A percentile compares a stretch with the other conserved stretches of the same genome.
Conservation (phyloP, 768 basidiomycete genomes). For the Pulveroboletus sp. region DNA sequence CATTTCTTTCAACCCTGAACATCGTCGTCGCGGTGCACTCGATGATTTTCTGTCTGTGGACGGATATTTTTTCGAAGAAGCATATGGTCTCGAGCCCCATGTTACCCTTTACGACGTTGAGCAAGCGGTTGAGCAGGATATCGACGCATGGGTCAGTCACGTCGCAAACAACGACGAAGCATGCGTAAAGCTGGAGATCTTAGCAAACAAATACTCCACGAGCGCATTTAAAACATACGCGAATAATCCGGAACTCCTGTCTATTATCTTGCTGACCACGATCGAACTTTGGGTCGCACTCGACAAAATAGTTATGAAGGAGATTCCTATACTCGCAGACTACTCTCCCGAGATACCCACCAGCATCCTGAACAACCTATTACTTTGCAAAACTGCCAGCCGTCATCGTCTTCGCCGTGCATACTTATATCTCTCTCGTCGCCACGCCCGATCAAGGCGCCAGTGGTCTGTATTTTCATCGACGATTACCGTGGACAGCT, state of each 20-base stretch:
- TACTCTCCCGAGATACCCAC: constrained; percentile 47
- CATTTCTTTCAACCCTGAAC: background rate
- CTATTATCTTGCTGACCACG: constrained; percentile 42
- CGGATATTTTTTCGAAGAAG: constrained; percentile 15
- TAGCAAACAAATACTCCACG: constrained; percentile 25
- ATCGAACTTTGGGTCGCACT: constrained; percentile 49
- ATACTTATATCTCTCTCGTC: constrained; percentile 28
- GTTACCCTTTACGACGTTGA: constrained; percentile 39
- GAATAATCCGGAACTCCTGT: constrained; percentile 35
- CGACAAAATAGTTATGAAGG: constrained; percentile 35
- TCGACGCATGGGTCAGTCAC: constrained; percentile 34
- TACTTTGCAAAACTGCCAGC: constrained; percentile 33
- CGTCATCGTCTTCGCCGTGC: constrained; percentile 30
- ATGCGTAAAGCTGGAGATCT: constrained; percentile 27
- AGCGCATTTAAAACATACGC: constrained; percentile 27
- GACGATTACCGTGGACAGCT: constrained; percentile 12
- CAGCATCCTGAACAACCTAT: constrained; percentile 36
- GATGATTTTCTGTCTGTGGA: constrained; percentile 15
- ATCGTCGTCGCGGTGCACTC: constrained; percentile 10
- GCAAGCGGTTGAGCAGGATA: constrained; percentile 23
- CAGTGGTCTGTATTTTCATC: constrained; percentile 35
- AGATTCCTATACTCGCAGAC: constrained; percentile 37
- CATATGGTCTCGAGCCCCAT: constrained; percentile 9
- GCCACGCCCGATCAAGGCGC: constrained; percentile 17
- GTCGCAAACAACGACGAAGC: constrained; percentile 19